Evolutionary conservation across 352 stramenopile species (phyloP), one percentile per base, ranked within the genome.

Genomic region (Bremia lactucae): DNA sequence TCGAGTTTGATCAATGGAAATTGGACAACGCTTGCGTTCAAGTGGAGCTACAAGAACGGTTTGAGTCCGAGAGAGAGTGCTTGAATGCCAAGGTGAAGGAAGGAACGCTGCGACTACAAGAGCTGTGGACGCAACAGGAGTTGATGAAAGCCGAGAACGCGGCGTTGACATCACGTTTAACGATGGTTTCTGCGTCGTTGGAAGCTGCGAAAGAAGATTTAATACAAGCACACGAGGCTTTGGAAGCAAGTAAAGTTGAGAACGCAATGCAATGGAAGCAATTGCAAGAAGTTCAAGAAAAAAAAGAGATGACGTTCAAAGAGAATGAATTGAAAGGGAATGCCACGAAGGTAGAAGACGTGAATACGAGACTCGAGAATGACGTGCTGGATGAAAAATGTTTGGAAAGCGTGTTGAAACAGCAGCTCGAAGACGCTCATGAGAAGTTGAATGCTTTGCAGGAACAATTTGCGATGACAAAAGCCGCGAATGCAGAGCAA

Each of bases 401-500:
- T 16, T 55, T 43, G 13, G 46, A 59, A 20, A 23, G 20, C 20
- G 36, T 29, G 18, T 34, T 68, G 8, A 49, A 25, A 25, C 46
- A 58, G 26, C 49, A 71, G 24, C 37, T 68, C 0, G 55, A 43
- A 35, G 41, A 61, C 2, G 33, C 42, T 9, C 39, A 46, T 29
- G 43, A 37, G 2, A 47, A 64, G 44, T 26, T 65, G 0, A 40
- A 52, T 31, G 51, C 46, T 6, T 35, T 63, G 18, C 48, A 68
- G 14, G 52, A 68, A 35, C 62, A 54, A 11, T 62, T 65, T 46
- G 55, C 51, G 15, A 66, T 52, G 9, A 66, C 55, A 14, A 70
- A 70, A 50, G 55, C 52, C 34, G 60, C 60, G 7, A 64, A 63
- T 26, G 60, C 60, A 9, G 60, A 70, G 13, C 65, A 70, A 24